Evolutionary conservation across 2,329 filamentous ascomycete species (phyloP), one percentile per base, ranked within the genome.

Genomic region (Nannizzia gypsea): DNA sequence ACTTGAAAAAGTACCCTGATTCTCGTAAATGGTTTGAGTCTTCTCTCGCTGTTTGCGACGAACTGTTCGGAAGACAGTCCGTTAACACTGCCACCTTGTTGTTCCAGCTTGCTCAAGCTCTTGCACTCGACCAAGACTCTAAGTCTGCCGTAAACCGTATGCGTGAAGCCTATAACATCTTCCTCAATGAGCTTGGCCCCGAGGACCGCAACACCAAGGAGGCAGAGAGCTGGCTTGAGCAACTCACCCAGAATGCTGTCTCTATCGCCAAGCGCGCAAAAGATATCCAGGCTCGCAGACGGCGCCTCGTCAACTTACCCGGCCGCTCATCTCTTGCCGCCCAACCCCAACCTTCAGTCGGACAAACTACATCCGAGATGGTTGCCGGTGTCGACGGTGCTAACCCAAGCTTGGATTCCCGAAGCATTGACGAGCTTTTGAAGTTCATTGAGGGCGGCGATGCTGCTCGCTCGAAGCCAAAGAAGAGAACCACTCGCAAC

Each of bases 171-270:
- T 96, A 91, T 79, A 96, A 88, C 75, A 95, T 96, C 71, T 99
- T 99, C 85, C 83, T 91, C 64, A 78, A 80, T 61, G 85, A 93
- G 69, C 85, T 99, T 3, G 93, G 93, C 28, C 79, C 90, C 1
- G 86, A 95, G 42, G 91, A 97, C 74, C 90, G 91, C 74, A 97
- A 99, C 78, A 99, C 93, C 64, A 96, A 96, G 78, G 93, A 99
- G 73, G 92, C 93, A 1, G 91, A 96, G 77, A 89, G 83, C 69
- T 99, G 93, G 93, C 83, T 97, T 24, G 90, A 96, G 74, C 91
- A 96, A 74, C 83, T 99, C 61, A 97, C 92, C 0, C 89, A 95
- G 74, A 96, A 95, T 68, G 93, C 93, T 50, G 93, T 99, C 44
- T 88, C 85, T 36, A 90, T 97, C 66, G 92, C 91, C 57, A 96